Percentiles rank a stretch among this genome's conserved stretches.
Conservation (phyloP, 495 filamentous ascomycete genomes). For the Talaromyces proteolyticus region DNA sequence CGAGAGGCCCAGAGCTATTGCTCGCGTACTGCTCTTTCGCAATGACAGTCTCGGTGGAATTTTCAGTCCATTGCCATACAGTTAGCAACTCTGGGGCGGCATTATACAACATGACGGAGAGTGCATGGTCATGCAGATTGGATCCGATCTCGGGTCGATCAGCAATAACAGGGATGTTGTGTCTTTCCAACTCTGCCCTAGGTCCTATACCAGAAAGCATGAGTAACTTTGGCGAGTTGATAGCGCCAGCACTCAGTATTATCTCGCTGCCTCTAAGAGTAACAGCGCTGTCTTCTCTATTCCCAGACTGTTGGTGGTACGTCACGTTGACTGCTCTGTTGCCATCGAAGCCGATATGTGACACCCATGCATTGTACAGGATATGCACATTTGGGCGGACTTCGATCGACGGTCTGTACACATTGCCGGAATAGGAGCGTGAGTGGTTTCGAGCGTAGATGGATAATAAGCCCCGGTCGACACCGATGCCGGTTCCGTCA, state of each 20-base stretch:
- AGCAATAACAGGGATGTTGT: slow-evolving; percentile 43
- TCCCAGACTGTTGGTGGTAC: no score
- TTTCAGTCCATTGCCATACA: background rate
- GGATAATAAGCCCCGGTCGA: background rate
- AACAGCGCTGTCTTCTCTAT: background rate
- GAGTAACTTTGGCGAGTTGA: slow-evolving; percentile 58
- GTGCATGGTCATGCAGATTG: slow-evolving; percentile 57
- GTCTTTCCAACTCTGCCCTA: slow-evolving; percentile 31
- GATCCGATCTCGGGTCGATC: slow-evolving; percentile 57
- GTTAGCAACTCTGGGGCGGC: background rate
- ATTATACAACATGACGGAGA: background rate
- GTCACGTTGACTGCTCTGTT: slow-evolving; percentile 5
- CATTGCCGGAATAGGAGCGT: background rate
- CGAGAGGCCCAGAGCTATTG: background rate
- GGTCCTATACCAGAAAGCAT: slow-evolving; percentile 60
- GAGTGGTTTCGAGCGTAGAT: slow-evolving; percentile 8
- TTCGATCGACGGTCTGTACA: slow-evolving; percentile 2
- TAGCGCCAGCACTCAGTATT: slow-evolving; percentile 55
- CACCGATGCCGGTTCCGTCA: slow-evolving; percentile 6
- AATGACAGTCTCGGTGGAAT: background rate
- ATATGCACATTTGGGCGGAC: slow-evolving; percentile 6
- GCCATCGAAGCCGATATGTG: slow-evolving; percentile 7
- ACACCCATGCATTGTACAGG: slow-evolving; percentile 3
- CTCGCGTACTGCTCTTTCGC: background rate
- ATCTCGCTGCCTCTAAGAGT: slow-evolving; percentile 38